phyloP scores from a whole-genome alignment of 2,329 filamentous ascomycete genomes.

The Pseudogymnoascus sp. region DNA sequence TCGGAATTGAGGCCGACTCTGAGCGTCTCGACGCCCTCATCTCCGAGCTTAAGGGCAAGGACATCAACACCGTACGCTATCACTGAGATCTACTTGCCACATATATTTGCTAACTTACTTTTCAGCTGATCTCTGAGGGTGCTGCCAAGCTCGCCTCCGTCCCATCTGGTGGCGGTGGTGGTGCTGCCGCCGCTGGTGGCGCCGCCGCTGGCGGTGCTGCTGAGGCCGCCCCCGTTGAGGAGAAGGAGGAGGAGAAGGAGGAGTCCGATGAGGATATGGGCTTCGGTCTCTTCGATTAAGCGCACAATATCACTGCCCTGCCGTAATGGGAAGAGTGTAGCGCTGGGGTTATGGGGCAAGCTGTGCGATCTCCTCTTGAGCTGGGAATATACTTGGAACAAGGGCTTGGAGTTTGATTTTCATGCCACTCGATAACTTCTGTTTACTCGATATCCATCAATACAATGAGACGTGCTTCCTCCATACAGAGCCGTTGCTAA shows the following conservation, averaged over 20 bases:
- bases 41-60: conserved; percentile 84
- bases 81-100: conserved; percentile 19
- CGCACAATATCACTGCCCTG: conserved; percentile 23
- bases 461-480: conserved; percentile 26
- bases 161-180: conserved; percentile 79
- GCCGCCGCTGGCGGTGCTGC: conserved; percentile 60
- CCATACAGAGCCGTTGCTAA: conserved; percentile 14
- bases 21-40: conserved; percentile 82
- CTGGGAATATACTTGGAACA: conserved; percentile 22
- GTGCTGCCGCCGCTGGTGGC: conserved; percentile 56
- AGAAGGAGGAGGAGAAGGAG: conserved; percentile 63
- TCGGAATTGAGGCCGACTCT: conserved; percentile 87
- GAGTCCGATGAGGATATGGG: conserved; percentile 70
- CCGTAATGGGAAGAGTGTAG: neutral
- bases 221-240: conserved; percentile 52
- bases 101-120: conserved; percentile 18
- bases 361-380: conserved; percentile 22
- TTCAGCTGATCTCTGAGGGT: conserved; percentile 82
- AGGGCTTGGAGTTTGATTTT: conserved; percentile 14
- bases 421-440: neutral
- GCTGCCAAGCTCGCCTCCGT: conserved; percentile 94
- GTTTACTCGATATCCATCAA: conserved; percentile 27
- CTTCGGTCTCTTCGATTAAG: conserved; percentile 69
- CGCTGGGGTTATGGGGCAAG: conserved; percentile 17
- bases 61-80: conserved; percentile 73